These are phyloP conservation scores for Schoenoplectus triqueter DNA, from an alignment of 202 grass and related monocot genomes.

Conservation along the genomic window DNA sequence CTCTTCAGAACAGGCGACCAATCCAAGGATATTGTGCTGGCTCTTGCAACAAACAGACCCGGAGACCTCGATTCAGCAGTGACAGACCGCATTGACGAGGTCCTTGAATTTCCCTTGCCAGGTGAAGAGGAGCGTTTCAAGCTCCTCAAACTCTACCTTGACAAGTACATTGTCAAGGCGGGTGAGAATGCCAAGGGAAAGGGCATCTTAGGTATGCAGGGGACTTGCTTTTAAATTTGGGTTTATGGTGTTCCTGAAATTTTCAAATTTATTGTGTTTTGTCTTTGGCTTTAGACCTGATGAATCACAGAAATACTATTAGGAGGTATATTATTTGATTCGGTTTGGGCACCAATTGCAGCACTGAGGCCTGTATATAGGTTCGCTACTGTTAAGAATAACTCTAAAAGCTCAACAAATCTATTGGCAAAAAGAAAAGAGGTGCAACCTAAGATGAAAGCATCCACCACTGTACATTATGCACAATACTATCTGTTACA, in stretches of 20 bases:
- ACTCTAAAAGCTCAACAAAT: background rate
- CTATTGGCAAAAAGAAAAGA: background rate
- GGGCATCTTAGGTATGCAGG: slow-evolving; percentile 31
- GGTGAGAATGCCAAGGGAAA: slow-evolving; percentile 51
- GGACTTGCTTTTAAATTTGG: background rate
- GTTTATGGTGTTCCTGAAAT: background rate
- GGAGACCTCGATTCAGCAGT: slow-evolving; percentile 93
- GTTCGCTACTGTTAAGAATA: no score
- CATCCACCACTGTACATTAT: background rate
- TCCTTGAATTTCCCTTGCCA: slow-evolving; percentile 90
- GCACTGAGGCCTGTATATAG: no score
- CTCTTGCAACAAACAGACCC: slow-evolving; percentile 91
- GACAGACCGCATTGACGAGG: slow-evolving; percentile 89
- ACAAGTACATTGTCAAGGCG: slow-evolving; percentile 84
- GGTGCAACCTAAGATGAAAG: background rate
- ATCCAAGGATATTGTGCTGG: slow-evolving; percentile 93
- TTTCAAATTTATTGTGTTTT: background rate
- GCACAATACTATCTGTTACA: background rate
- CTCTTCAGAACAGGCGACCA: slow-evolving; percentile 96
- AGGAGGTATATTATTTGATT: no score
- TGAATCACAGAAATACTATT: background rate
- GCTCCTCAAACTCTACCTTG: slow-evolving; percentile 82
- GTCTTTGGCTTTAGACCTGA: background rate
- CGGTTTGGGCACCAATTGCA: no score
- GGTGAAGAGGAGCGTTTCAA: slow-evolving; percentile 90